Percentiles rank a stretch among this genome's conserved stretches.
phyloP scores from a whole-genome alignment of 257 asterid species.

The Ilex asprella region DNA sequence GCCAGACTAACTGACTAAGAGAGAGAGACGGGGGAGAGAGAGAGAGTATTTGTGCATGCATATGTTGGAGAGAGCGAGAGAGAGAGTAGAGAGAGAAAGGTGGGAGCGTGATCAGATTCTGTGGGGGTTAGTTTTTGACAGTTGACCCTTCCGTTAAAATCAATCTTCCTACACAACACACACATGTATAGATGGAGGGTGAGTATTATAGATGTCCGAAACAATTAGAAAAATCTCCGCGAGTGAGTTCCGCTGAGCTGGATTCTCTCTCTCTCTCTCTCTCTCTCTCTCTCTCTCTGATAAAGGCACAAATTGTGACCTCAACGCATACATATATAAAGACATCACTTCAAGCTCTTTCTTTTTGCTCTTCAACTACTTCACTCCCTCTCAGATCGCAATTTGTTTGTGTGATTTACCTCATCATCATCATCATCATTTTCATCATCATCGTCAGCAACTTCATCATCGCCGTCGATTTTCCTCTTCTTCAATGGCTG shows the following conservation, averaged over 20 bases:
- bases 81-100: slow-evolving; percentile 26
- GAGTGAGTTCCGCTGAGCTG: slow-evolving; percentile 31
- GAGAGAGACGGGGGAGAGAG: slow-evolving; percentile 27
- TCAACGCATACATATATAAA: background rate
- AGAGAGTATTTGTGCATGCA: slow-evolving; percentile 2
- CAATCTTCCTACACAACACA: slow-evolving; percentile 22
- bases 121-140: slow-evolving; percentile 78
- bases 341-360: background rate
- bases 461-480: slow-evolving; percentile 26
- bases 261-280: slow-evolving; percentile 15
- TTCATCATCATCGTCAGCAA: slow-evolving; percentile 30
- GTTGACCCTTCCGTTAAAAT: slow-evolving; percentile 76
- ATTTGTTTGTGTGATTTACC: slow-evolving; percentile 13
- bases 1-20: slow-evolving; percentile 37
- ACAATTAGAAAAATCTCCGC: slow-evolving; percentile 26
- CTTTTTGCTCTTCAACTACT: background rate
- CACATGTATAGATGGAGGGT: background rate
- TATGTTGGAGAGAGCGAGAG: slow-evolving; percentile 25
- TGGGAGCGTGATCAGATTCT: slow-evolving; percentile 67
- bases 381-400: background rate
- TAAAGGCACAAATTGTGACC: too few species aligned
- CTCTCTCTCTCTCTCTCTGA: background rate
- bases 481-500: slow-evolving; percentile 71
- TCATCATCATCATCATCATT: slow-evolving; percentile 26
- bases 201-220: slow-evolving; percentile 19